Evolutionary conservation across 73 alveolate genomes (phyloP).

Genomic region (Stentor roeselii): DNA sequence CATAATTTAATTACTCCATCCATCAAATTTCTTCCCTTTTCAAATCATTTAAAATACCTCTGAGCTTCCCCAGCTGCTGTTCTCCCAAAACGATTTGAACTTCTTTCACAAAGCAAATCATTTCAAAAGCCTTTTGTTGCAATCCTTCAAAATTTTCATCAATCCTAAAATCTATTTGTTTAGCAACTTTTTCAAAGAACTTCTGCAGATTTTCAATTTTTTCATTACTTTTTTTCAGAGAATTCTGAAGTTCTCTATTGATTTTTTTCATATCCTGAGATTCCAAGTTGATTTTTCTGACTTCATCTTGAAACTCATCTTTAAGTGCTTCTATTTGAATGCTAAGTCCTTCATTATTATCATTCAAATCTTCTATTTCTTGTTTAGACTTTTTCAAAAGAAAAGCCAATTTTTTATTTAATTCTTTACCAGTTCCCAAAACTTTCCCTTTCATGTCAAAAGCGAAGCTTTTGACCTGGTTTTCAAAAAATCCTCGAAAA

Average conservation of each 20-base stretch:
- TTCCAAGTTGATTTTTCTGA: background rate
- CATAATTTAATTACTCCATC: background rate
- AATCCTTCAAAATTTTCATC: background rate
- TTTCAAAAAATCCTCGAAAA: background rate
- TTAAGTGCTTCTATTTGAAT: background rate
- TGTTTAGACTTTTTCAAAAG: background rate
- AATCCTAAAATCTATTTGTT: too few species aligned
- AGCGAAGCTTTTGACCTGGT: background rate
- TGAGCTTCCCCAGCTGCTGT: background rate
- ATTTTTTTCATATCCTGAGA: background rate
- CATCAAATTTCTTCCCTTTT: background rate
- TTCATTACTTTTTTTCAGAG: background rate
- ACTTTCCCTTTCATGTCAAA: background rate
- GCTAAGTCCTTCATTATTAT: slow-evolving; percentile 12
- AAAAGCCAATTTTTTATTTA: background rate
- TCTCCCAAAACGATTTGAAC: background rate
- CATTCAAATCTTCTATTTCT: background rate
- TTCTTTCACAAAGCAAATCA: background rate
- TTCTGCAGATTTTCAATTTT: background rate
- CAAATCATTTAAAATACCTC: background rate
- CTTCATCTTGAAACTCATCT: slow-evolving; percentile 18
- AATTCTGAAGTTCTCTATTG: background rate
- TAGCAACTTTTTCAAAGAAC: too few species aligned
- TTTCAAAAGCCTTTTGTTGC: background rate
- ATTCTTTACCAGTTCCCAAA: background rate